Base-by-base conservation (phyloP, 2,329 filamentous ascomycete species). In the Passalora sequoiae region DNA sequence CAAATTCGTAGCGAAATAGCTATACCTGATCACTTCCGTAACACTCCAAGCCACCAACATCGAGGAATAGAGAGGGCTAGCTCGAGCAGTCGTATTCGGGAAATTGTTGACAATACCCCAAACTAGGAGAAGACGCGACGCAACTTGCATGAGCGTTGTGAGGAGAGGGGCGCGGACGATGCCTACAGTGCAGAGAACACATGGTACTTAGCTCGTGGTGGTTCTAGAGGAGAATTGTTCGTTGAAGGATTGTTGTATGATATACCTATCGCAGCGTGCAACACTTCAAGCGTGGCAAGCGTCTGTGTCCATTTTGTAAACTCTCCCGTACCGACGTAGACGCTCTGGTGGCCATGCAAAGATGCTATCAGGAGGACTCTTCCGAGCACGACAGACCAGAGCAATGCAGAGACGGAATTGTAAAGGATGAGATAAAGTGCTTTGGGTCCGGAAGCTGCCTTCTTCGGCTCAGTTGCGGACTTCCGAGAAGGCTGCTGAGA, bases 1-100 rank as follows among this genome's bases (percentile, higher is more conserved):
- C 22, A 92, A 76, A 56, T 80, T 81, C 58, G 89, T 75, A 25
- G 86, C 84, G 64, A 97, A 97, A 75, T 86, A 98, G 36, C 80
- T 78, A 75, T 98, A 98, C 42, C 92, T 83, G 58, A 96, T 84
- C 40, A 95, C 85, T 70, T 98, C 92, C 48, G 92, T 96, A 46
- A 87, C 66, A 52, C 81, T 84, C 91, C 92, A 97, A 22, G 92
- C 89, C 43, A 83, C 60, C 46, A 97, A 76, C 86, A 94, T 88
- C 58, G 75, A 77, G 54, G 80, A 73, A 73, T 89, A 94, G 43
- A 76, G 78, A 15, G 75, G 69, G 50, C 73, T 78, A 39, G 69
- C 40, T 21, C 30, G 46, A 47, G 62, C 57, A 2, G 80, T 79
- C 40, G 84, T 76, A 43, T 72, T 68, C 7, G 85, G 86, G 70